phyloP scores from a whole-genome alignment of 768 basidiomycete genomes.

The Agrocybe praecox region DNA sequence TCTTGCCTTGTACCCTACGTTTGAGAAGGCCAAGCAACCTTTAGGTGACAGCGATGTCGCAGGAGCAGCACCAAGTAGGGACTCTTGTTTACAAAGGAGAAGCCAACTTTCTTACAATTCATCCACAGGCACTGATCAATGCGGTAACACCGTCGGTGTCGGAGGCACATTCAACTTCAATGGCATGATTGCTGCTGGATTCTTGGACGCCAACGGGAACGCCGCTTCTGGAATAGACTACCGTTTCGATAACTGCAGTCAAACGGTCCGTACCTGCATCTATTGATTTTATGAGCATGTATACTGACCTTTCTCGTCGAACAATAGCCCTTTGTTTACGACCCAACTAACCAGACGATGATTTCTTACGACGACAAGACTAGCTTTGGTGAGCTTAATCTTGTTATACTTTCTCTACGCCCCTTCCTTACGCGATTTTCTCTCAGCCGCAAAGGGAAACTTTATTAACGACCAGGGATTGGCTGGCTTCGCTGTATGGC shows the following conservation, averaged over 20 bases:
- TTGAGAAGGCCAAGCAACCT: slow-evolving; percentile 48
- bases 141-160: slow-evolving; percentile 36
- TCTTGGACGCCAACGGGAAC: slow-evolving; percentile 48
- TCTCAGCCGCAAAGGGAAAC: slow-evolving; percentile 53
- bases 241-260: slow-evolving; percentile 65
- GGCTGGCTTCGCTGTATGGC: slow-evolving; percentile 70
- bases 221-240: slow-evolving; percentile 55
- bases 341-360: slow-evolving; percentile 51
- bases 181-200: slow-evolving; percentile 57
- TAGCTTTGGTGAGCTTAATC: slow-evolving; percentile 48
- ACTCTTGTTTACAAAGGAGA: not conserved
- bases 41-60: slow-evolving; percentile 43
- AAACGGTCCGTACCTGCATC: slow-evolving; percentile 58
- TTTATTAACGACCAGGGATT: slow-evolving; percentile 58
- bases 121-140: slow-evolving; percentile 42
- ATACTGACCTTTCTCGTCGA: not conserved
- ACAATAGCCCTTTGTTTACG: slow-evolving; percentile 73
- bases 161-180: slow-evolving; percentile 58
- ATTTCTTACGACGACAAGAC: slow-evolving; percentile 68
- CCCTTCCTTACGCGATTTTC: not conserved
- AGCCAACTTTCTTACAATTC: not conserved
- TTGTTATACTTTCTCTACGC: not conserved
- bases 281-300: not conserved
- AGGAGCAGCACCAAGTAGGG: slow-evolving; percentile 20
- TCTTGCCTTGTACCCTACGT: slow-evolving; percentile 51